Conservation (phyloP, 1,284 basidiomycete genomes). For the Austroboletus novae-zelandiae region DNA sequence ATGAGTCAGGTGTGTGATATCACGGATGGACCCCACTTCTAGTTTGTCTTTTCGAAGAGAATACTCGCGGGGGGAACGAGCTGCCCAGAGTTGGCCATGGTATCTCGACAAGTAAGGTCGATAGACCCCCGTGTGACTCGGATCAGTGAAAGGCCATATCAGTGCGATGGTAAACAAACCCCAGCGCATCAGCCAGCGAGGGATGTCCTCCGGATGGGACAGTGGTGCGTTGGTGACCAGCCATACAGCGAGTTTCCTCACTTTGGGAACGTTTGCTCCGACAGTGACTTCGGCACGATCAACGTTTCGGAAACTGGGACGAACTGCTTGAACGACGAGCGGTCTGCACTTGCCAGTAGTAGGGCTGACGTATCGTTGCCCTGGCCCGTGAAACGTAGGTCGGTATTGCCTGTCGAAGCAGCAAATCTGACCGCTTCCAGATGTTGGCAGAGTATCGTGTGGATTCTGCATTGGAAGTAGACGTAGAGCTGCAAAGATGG, state of each 20-base stretch:
- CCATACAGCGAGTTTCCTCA: conserved; percentile 20
- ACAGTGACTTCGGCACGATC: conserved; percentile 4
- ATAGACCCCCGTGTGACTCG: conserved; percentile 11
- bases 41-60: conserved; percentile 15
- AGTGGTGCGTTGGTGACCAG: conserved; percentile 4
- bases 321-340: conserved; percentile 24
- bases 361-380: conserved; percentile 23
- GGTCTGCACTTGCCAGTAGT: conserved; percentile 22
- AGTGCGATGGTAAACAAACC: conserved; percentile 18
- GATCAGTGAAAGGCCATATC: conserved; percentile 12
- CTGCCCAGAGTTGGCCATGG: conserved; percentile 24
- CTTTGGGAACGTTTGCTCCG: background rate
- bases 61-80: conserved; percentile 24
- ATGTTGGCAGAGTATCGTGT: background rate
- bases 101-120: conserved; percentile 18
- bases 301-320: background rate
- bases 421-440: background rate
- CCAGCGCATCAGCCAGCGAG: conserved; percentile 20
- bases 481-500: background rate
- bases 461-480: conserved; percentile 1
- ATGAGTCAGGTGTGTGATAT: conserved; percentile 18
- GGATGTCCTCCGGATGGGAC: background rate
- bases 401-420: conserved; percentile 25
- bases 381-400: conserved; percentile 10
- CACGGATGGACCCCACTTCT: background rate